These are phyloP conservation scores for Penicillium verhagenii DNA, from an alignment of 495 filamentous ascomycete species.

Conservation along the genomic window DNA sequence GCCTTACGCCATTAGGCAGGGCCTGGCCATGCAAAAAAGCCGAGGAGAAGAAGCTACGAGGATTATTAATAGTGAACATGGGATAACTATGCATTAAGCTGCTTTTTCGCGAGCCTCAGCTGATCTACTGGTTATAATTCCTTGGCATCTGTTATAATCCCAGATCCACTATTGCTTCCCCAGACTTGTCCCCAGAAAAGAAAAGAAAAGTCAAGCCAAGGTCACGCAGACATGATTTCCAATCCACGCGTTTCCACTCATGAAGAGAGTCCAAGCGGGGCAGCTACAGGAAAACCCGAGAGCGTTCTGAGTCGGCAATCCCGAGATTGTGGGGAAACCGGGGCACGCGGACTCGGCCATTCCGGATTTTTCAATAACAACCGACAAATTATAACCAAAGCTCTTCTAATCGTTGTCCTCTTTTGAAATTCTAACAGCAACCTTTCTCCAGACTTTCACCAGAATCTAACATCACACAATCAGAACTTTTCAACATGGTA, in stretches of 20 bases:
- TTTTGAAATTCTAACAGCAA: not conserved
- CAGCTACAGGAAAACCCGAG: not conserved
- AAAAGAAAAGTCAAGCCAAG: no score
- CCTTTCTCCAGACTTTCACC: not conserved
- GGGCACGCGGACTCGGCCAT: not conserved
- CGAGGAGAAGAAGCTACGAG: no score
- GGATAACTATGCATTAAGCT: no score
- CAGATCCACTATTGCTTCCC: not conserved
- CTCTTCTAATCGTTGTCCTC: not conserved
- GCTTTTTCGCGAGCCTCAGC: no score
- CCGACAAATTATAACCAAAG: not conserved
- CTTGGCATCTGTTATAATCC: not conserved
- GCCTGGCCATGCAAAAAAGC: no score
- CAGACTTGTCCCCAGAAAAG: not conserved
- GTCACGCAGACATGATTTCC: not conserved
- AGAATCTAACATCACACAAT: not conserved
- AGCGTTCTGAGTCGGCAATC: not conserved
- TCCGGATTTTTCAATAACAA: not conserved
- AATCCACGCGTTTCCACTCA: not conserved
- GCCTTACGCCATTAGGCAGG: no score
- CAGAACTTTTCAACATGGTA: not conserved
- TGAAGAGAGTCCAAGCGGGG: not conserved
- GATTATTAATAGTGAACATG: no score
- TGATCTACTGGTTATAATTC: no score
- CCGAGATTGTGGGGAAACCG: not conserved